Base-by-base conservation (phyloP, 1,284 basidiomycete species). In the Puccinia coronata region DNA sequence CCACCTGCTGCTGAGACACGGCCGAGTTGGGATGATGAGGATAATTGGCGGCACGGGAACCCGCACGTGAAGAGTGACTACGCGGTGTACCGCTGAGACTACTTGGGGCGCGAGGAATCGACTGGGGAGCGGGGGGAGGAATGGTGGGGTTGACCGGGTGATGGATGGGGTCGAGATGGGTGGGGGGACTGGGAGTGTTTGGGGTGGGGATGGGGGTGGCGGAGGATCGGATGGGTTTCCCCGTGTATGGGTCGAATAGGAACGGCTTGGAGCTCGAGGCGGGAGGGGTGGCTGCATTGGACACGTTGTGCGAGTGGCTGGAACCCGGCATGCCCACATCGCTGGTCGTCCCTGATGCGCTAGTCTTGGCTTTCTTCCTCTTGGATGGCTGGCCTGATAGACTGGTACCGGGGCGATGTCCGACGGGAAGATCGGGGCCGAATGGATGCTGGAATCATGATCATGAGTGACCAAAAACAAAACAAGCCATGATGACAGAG, bases 191-290 rank as follows among this genome's bases (percentile, higher is more conserved):
- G 51, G 73, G 73, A 18, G 55, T 75, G 39, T 16, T 43, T 16
- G 53, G 23, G 39, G 51, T 75, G 14, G 73, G 51, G 28, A 55
- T 41, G 4, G 53, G 53, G 28, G 51, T 61, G 31, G 36, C 73
- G 16, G 73, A 61, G 31, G 51, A 61, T 31, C 53, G 51, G 28
- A 75, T 41, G 18, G 51, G 57, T 34, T 77, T 67, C 25, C 75
- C 75, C 25, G 75, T 77, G n/a, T 77, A 77, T 34, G 75, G 75
- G 28, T 77, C 75, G 43, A 77, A 77, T 1, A 77, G 36, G 31
- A 77, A 77, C n/a, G 75, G 75, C 18, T 51, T 77, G 1, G 72
- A 47, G n/a, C 43, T 49, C 28, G 75, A 63, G 41, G 59, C 36
- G 55, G 73, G 53, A 59, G 73, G 73, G 36, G 51, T 75, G 20